Percentiles rank a stretch among this genome's conserved stretches.
Evolutionary conservation across 441 rosid species (phyloP).

Genomic region (Mallotus repandus): DNA sequence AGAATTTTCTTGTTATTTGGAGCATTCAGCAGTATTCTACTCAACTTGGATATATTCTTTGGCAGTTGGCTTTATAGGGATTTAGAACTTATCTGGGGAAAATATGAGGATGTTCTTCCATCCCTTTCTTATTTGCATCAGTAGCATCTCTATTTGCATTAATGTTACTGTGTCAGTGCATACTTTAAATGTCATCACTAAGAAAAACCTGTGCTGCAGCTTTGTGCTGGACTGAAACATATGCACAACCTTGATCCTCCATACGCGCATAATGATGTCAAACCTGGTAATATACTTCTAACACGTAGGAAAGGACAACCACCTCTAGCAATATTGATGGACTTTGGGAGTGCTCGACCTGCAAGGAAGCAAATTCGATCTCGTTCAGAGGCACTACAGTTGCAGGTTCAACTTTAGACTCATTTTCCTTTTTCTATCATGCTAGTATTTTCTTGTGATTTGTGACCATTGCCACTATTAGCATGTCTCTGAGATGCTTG

Average conservation of each 20-base stretch:
- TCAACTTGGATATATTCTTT: conserved; percentile 10
- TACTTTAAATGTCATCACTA: conserved; percentile 9
- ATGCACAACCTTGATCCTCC: conserved; percentile 95
- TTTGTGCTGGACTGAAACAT: conserved; percentile 95
- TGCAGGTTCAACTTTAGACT: conserved; percentile 60
- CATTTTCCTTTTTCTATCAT: not conserved
- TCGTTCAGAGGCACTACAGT: conserved; percentile 87
- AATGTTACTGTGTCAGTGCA: not conserved
- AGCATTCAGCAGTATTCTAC: not conserved
- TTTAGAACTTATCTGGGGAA: not conserved
- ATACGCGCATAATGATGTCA: conserved; percentile 98
- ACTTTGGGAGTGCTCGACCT: conserved; percentile 94
- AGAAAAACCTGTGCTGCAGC: conserved; percentile 46
- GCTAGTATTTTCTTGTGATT: not conserved
- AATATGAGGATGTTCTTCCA: conserved; percentile 1
- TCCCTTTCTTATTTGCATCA: not conserved
- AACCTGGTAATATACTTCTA: conserved; percentile 97
- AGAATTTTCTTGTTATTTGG: not conserved
- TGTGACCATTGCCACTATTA: not conserved
- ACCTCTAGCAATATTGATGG: conserved; percentile 95
- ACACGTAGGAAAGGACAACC: conserved; percentile 80
- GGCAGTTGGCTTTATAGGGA: not conserved
- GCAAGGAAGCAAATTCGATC: conserved; percentile 83
- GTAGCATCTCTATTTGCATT: not conserved
- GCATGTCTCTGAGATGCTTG: conserved; percentile 4